Base-by-base conservation (phyloP, 2,329 filamentous ascomycete genomes). In the Grosmannia clavigera region DNA sequence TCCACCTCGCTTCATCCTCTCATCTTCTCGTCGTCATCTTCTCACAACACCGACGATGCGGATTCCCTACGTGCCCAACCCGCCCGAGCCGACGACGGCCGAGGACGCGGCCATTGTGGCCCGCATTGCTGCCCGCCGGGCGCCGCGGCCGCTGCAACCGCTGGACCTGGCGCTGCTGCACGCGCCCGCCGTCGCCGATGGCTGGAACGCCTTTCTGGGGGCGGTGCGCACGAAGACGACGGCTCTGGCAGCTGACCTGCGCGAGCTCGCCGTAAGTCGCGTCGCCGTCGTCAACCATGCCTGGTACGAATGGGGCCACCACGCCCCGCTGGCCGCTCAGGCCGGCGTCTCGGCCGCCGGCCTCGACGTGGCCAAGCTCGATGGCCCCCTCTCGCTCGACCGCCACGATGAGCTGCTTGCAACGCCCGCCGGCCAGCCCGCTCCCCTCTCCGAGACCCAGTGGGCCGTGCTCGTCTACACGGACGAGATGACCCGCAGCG, bases 231-330 rank as follows among this genome's bases (percentile, higher is more conserved):
- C 81, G 51, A 73, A 73, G 64, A 82, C 82, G n/a, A 81, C 81
- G 29, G 69, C 67, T 4, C 67, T 86, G 6, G 59, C 72, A 4
- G 78, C 76, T 56, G 78, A 81, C 65, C 68, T 90, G 58, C 84
- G 88, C 65, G 90, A 95, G 75, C 77, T 92, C 22, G 86, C 88
- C 65, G 92, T 95, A 66, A 90, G 84, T 67, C 81, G 90, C 56
- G 87, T 95, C 16, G 90, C 90, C 14, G 84, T 87, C 19, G 80
- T 90, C 67, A 95, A 95, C 72, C 73, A 79, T 22, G 90, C 90
- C 1, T 90, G 87, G 84, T 95, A 91, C 72, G 90, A 95, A 71
- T 95, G 88, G 90, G 81, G 75, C 43, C 82, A 89, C 59, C 90
- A 95, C 69, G 85, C 84, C 19, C 89, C 89, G 1, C 76, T 92